These are phyloP conservation scores for Plasmodium relictum DNA, from an alignment of 169 alveolate species.

Conservation along the genomic window DNA sequence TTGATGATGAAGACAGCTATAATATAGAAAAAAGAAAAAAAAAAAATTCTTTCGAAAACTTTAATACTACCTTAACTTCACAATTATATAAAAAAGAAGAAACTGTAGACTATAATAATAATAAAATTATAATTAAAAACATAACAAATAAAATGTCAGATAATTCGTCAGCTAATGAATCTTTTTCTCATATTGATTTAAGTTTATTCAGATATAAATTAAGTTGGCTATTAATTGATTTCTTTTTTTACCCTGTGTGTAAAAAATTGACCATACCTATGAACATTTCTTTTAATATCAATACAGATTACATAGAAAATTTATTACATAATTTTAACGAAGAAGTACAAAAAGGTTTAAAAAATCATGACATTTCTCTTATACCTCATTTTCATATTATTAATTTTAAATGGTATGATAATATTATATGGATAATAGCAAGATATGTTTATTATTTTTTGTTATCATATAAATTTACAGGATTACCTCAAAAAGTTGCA, in stretches of 20 bases:
- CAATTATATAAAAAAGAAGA: conserved; percentile 23
- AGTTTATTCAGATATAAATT: conserved; percentile 73
- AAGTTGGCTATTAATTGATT: conserved; percentile 75
- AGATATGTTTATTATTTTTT: conserved; percentile 66
- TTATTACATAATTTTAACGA: conserved; percentile 20
- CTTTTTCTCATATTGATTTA: conserved; percentile 31
- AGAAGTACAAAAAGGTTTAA: conserved; percentile 60
- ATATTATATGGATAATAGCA: conserved; percentile 68
- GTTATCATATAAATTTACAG: conserved; percentile 54
- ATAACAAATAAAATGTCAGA: background rate
- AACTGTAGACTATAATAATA: background rate
- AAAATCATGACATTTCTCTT: conserved; percentile 69
- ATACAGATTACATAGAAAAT: conserved; percentile 62
- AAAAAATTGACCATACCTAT: conserved; percentile 66
- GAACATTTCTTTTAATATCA: conserved; percentile 56
- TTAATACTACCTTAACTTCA: conserved; percentile 3
- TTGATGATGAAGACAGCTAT: conserved; percentile 4
- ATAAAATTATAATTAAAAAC: background rate
- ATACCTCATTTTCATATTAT: conserved; percentile 76
- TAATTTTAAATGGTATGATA: conserved; percentile 76
- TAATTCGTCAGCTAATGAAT: background rate
- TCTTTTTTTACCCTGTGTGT: conserved; percentile 63
- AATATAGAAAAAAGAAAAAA: background rate
- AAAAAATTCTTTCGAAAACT: conserved; percentile 10
- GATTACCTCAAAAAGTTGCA: conserved; percentile 46